Evolutionary conservation across 345 rosid genomes (phyloP), one percentile per base, ranked within the genome.

Genomic region (Arabidopsis arenosa): DNA sequence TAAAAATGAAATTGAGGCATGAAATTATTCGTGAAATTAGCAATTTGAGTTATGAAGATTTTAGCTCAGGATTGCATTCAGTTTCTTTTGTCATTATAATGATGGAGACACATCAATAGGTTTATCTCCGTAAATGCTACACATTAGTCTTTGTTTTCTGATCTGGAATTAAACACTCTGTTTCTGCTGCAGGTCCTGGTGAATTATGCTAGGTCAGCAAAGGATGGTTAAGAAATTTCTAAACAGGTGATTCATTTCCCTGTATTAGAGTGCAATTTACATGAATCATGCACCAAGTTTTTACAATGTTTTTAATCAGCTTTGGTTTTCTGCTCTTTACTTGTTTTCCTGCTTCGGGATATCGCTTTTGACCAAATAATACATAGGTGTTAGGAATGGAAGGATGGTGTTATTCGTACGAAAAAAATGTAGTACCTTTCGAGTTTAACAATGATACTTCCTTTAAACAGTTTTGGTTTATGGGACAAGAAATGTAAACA

Each of bases 211-310:
- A 84, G 92, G 80, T 94, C 98, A 57, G 86, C 97, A 59, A 83
- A 89, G 83, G 97, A 94, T 67, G 97, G 97, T n/a, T 97, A 94
- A 69, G 98, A 92, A 77, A 96, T 94, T 69, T 84, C 87, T 63
- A 86, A 87, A 77, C 89, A 92, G 97, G 97, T 92, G 68, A 75
- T 26, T 63, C 21, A 14, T 9, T 61, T 0, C 63, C 54, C 32
- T 40, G 39, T 43, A 5, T 44, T 70, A 9, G 26, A 72, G 2
- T 59, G 15, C 2, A 4, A 2, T 67, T 32, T 39, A 36, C 9
- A 45, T 0, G 4, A 47, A n/a, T 3, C 3, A 1, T 47, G 21
- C 18, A 47, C 21, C 52, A n/a, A 47, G 52, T n/a, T 5, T 15
- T 14, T 15, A 47, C 4, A 15, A 15, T 7, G 21, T 47, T 15